Evolutionary conservation across 495 filamentous ascomycete genomes (phyloP), one percentile per base, ranked within the genome.

Genomic region (Penicillium simplicissimum): DNA sequence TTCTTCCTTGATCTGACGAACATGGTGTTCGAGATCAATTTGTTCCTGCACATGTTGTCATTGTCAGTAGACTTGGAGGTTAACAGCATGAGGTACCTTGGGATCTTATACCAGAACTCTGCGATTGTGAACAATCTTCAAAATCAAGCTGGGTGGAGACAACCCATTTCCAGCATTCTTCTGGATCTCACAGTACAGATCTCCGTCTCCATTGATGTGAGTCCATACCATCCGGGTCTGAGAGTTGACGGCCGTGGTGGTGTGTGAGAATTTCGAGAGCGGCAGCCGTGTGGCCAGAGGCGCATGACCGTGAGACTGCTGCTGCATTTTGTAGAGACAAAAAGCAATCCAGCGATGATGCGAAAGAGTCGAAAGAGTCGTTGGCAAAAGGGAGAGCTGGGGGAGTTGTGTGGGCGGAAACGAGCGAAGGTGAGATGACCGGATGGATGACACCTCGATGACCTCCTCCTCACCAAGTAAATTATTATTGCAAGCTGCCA

Each of bases 251-350:
- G 72, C 58, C 3, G 68, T 74, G 25, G 65, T 74, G n/a, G 75
- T 71, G 53, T 79, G 70, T 43, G 79, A 81, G 66, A 78, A 81
- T 48, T 79, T 80, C 10, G 73, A 72, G 7, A 81, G 66, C 19
- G 70, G 47, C 14, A 79, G 58, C 49, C 67, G 71, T 23, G 69
- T 61, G 23, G 70, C 53, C 11, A 67, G 51, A n/a, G 62, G 57
- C 8, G 37, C 42, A 58, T 23, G 51, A 15, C 53, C 55, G 1
- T 15, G 37, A 49, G 45, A 36, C 2, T 31, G 35, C 31, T 14
- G 40, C 42, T 45, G 17, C 42, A 45, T 45, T 11, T 17, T 9
- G 42, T 45, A 19, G 42, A 45, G 21, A 45, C 11, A 11, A 23
- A n/a, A 19, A 4, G 2, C 8, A 21, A 45, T 17, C 17, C 10